Base-by-base conservation (phyloP, 805 yeast genomes). In the Vanderwaltozyma polyspora region DNA sequence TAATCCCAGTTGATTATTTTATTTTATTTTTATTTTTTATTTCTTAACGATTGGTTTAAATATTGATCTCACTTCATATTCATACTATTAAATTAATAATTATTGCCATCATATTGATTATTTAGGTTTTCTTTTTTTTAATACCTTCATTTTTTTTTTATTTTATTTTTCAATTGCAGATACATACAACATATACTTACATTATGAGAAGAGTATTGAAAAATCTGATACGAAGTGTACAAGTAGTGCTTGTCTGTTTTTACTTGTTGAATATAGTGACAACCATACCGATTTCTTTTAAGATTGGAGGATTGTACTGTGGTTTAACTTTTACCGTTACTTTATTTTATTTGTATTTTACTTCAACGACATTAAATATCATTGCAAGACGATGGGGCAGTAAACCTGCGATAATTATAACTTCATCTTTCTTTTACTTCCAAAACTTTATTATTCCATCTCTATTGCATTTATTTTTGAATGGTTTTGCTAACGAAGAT, bases 271-370 rank as follows among this genome's bases (percentile, higher is more conserved):
- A 83, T 33, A 75, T 84, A 10, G 70, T 86, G 19, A 64, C 87
- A 21, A 80, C 95, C 3, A 80, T 91, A 6, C 97, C 97, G 4
- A 68, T 91, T 41, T 81, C 96, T 17, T 91, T 91, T 59, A 95
- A 89, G 51, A 79, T 85, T 25, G 97, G 97, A 8, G 96, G 97
- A 1, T 69, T 78, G 14, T 68, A 74, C 36, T 89, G 97, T 59
- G 98, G 98, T 1, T 63, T 91, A 39, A 75, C 93, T 14, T 91
- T 76, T 55, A 76, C 89, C 0, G 68, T 76, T 22, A 77, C 94
- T 6, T 67, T 89, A 31, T 72, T 83, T 35, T 63, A 72, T 28
- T 59, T 80, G 34, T 87, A 86, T 57, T 77, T 83, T 40, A 53
- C 72, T 5, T 62, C 84, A 36, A 83, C 95, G 7, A 76, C 93